Percentiles rank a stretch among this genome's conserved stretches.
Conservation (phyloP, 2,329 filamentous ascomycete genomes). For the Neonectria coccinea region DNA sequence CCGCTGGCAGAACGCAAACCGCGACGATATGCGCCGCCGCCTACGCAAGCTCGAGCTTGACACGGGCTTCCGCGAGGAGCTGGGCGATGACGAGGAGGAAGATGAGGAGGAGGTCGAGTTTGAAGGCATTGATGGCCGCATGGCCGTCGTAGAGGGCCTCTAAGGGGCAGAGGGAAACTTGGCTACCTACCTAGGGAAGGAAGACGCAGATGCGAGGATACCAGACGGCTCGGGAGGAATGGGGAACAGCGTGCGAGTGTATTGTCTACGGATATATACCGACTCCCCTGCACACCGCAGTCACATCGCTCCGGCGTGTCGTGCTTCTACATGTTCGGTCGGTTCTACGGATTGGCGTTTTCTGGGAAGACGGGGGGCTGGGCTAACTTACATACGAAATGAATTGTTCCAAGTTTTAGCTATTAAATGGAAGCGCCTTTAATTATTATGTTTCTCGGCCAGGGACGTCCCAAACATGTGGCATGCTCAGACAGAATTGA, state of each 20-base stretch:
- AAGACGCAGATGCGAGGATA: constrained; percentile 18
- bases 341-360: constrained; percentile 44
- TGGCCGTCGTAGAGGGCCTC: constrained; percentile 45
- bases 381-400: constrained; percentile 37
- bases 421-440: constrained; percentile 40
- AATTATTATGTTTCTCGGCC: neutral
- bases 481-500: neutral
- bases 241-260: constrained; percentile 11
- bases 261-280: neutral
- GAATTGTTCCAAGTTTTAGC: constrained; percentile 36
- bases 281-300: constrained; percentile 10
- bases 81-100: constrained; percentile 73
- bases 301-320: constrained; percentile 15
- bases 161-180: constrained; percentile 26
- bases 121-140: constrained; percentile 52
- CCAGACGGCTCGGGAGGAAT: constrained; percentile 18
- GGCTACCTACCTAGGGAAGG: constrained; percentile 8
- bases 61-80: constrained; percentile 80
- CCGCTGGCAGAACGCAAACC: constrained; percentile 87
- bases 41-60: constrained; percentile 79
- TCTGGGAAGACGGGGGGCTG: constrained; percentile 37
- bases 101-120: constrained; percentile 63
- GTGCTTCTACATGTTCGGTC: constrained; percentile 31
- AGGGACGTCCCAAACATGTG: too few relatives aligned
- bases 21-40: constrained; percentile 84